Base-by-base conservation (phyloP, 768 basidiomycete species). In the Ramaria rubella region DNA sequence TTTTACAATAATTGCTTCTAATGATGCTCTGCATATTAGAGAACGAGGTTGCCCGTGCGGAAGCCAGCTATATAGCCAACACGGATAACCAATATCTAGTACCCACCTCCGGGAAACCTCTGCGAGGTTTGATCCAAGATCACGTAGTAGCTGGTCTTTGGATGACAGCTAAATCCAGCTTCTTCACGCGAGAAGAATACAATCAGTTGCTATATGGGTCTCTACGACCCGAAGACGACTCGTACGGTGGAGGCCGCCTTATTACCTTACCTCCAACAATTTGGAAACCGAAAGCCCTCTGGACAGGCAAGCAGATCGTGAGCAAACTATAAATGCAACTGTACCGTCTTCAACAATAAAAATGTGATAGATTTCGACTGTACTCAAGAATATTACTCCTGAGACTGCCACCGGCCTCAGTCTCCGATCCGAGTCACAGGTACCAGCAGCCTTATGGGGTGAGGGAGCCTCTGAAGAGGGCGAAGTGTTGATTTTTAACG, bases 11-110 rank as follows among this genome's bases (percentile, higher is more conserved):
- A n/a, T 40, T 24, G 29, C 30, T 36, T 17, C 50, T 27, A 11
- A 33, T 21, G 55, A 30, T 53, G 29, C 54, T 62, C 21, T 63
- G 24, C 7, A 33, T 24, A 42, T 0, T 66, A 94, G 92, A 99
- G 74, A 95, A 94, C 63, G 88, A 95, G 66, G 83, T 94, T 40
- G 94, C 96, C 44, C 85, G 94, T 57, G 90, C 95, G 1, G 96
- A 99, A 70, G 93, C 94, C 4, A 83, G 82, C 77, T 79, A 88
- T 67, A 92, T 99, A 62, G 93, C 96, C 61, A 97, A 97, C 69
- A 98, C 94, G 5, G 94, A 98, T 68, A 94, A 95, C 61, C 96
- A 99, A 69, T 99, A 99, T 68, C 81, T 99, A n/a, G 93, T 95
- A 8, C 94, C 96, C 17, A 99, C 96, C 1, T 98, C 96, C 6